Conservation (phyloP, 2,329 filamentous ascomycete species). For the Fusarium luffae region DNA sequence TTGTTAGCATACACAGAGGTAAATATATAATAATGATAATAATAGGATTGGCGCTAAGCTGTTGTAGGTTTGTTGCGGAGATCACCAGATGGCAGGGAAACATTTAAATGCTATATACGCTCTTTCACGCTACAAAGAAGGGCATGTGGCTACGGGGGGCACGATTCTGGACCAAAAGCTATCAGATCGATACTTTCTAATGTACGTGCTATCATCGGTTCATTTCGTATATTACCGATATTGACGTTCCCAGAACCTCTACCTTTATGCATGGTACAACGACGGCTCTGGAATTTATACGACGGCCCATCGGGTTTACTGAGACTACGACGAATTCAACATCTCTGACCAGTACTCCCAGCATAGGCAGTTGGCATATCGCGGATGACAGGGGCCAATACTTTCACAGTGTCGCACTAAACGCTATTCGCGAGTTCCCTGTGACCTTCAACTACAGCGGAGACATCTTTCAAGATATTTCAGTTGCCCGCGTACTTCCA, state of each 20-base stretch:
- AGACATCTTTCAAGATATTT: background rate
- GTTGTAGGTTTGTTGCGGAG: background rate
- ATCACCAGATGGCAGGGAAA: background rate
- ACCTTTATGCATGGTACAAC: slow-evolving; percentile 2
- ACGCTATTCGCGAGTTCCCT: slow-evolving; percentile 8
- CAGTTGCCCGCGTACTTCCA: background rate
- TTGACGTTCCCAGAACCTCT: background rate
- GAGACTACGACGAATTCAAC: background rate
- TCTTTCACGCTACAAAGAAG: background rate
- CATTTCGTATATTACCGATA: background rate
- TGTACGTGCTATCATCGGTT: background rate
- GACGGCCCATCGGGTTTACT: accelerated
- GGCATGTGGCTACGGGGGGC: accelerated
- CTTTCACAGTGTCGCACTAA: background rate
- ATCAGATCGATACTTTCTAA: slow-evolving; percentile 5
- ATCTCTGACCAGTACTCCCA: accelerated
- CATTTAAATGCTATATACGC: slow-evolving; percentile 4
- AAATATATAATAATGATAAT: accelerated
- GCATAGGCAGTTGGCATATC: background rate
- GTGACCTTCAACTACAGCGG: background rate
- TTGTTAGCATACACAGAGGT: slow-evolving; percentile 19
- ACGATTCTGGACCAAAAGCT: slow-evolving; percentile 4
- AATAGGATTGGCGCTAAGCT: background rate
- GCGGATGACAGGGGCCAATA: background rate
- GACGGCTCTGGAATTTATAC: accelerated